A percentile compares a stretch with the other conserved stretches of the same genome.
Conservation (phyloP, 441 rosid genomes). For the Jatropha multifida region DNA sequence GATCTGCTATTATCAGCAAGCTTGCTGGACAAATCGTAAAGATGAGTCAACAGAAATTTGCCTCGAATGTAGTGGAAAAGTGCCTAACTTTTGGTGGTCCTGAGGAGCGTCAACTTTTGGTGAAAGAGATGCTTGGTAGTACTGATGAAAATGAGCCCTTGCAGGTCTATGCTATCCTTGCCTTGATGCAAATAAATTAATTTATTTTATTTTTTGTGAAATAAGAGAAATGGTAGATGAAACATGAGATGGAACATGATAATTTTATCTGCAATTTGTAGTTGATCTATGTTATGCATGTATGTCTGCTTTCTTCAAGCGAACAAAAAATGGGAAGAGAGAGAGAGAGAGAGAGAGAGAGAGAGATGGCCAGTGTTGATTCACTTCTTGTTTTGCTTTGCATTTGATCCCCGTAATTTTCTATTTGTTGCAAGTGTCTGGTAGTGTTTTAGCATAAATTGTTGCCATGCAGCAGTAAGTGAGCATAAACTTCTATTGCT, state of each 20-base stretch:
- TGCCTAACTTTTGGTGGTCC: slow-evolving; percentile 84
- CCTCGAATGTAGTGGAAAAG: slow-evolving; percentile 93
- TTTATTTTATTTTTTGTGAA: neutral
- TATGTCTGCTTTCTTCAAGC: neutral
- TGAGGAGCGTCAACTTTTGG: slow-evolving; percentile 75
- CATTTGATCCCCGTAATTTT: neutral
- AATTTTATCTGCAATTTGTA: neutral
- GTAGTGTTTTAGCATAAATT: neutral
- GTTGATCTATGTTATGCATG: neutral
- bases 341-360: neutral
- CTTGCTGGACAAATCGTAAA: slow-evolving; percentile 90
- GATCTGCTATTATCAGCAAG: slow-evolving; percentile 68
- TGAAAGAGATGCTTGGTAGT: slow-evolving; percentile 84
- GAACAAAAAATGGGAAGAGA: neutral
- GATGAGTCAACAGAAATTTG: slow-evolving; percentile 97
- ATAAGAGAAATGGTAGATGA: neutral
- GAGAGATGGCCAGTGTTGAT: neutral
- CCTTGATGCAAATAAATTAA: neutral
- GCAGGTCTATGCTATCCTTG: slow-evolving; percentile 51
- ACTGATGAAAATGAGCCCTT: slow-evolving; percentile 94
- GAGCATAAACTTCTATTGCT: neutral
- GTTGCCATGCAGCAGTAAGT: neutral
- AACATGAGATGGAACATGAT: neutral
- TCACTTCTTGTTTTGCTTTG: neutral
- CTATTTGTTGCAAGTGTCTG: neutral